phyloP scores from a whole-genome alignment of 176 grass and related monocot species.

The Carex scoparia region DNA sequence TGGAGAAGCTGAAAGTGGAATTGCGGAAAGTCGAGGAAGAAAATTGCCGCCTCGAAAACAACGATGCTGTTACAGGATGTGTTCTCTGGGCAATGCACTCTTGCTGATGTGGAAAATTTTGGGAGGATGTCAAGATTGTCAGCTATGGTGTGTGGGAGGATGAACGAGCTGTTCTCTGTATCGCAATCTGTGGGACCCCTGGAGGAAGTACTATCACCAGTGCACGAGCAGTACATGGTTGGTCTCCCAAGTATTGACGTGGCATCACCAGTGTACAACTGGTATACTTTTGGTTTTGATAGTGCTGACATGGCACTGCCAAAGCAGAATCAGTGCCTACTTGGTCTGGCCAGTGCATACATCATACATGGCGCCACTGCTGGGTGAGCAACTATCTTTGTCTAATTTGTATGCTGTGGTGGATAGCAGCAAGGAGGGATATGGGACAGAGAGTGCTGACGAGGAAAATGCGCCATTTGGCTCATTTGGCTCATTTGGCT shows the following conservation, averaged over 20 bases:
- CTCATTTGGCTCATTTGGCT: neutral
- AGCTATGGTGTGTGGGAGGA: neutral
- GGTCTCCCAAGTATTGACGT: neutral
- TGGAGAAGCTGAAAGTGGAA: neutral
- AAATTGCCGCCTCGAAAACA: neutral
- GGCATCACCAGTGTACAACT: neutral
- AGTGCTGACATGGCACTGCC: neutral
- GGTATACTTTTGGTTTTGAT: neutral
- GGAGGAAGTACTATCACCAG: neutral
- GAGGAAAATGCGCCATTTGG: neutral
- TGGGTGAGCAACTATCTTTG: neutral
- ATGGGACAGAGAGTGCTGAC: neutral
- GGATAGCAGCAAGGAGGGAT: neutral
- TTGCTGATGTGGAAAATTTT: neutral
- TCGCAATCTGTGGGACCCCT: neutral
- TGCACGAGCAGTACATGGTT: neutral
- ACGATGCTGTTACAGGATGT: neutral
- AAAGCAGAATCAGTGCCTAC: neutral
- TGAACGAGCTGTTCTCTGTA: neutral
- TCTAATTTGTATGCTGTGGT: neutral
- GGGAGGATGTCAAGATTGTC: neutral
- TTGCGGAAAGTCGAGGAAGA: slow-evolving; percentile 8
- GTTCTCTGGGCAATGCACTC: neutral
- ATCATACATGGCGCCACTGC: neutral
- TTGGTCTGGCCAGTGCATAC: neutral